Conservation (phyloP, 169 alveolate genomes). For the Plasmodium malariae region DNA sequence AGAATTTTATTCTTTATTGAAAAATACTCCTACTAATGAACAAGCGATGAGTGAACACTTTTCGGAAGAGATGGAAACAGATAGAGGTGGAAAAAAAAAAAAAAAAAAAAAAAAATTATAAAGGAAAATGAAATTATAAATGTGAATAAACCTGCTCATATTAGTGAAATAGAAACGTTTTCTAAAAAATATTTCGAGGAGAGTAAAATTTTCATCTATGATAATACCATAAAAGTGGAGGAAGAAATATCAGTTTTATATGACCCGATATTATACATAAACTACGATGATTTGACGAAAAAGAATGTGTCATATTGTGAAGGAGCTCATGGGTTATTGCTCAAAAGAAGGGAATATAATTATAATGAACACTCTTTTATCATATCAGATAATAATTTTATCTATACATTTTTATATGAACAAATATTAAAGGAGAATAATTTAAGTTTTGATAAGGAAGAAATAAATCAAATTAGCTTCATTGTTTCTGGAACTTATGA, state of each 20-base stretch:
- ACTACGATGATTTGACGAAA: background rate
- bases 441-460: conserved; percentile 8
- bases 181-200: background rate
- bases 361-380: background rate
- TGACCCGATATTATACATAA: conserved; percentile 18
- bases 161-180: background rate
- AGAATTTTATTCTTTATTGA: background rate
- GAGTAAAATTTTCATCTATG: conserved; percentile 34
- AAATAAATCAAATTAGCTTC: background rate
- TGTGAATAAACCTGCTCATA: background rate
- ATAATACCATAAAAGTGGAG: background rate
- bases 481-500: conserved; percentile 8
- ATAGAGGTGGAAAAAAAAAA: background rate
- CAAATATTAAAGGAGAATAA: conserved; percentile 18
- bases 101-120: background rate
- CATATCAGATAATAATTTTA: conserved; percentile 37
- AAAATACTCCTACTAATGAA: background rate
- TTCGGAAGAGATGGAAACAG: background rate
- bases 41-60: background rate
- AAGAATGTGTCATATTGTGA: background rate
- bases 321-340: background rate
- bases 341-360: background rate
- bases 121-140: background rate
- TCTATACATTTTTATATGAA: conserved; percentile 27
- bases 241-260: background rate